Evolutionary conservation across 257 asterid species (phyloP).

Genomic region (Eucommia ulmoides): DNA sequence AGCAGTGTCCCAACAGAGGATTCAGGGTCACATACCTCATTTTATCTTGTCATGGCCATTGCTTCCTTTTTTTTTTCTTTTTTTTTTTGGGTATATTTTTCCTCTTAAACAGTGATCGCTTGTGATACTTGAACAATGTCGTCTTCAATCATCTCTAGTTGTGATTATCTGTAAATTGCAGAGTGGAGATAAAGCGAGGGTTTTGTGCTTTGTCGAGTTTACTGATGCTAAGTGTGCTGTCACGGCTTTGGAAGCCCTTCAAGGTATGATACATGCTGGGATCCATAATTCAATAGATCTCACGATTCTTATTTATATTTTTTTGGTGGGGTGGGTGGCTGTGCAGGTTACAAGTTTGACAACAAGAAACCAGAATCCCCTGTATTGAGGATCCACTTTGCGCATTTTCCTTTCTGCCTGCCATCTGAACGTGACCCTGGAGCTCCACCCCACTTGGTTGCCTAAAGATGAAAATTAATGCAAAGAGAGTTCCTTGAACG

Average conservation of each 20-base stretch:
- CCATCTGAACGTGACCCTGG: slow-evolving; percentile 42
- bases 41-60: neutral
- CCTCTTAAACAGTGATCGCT: neutral
- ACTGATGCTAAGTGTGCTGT: slow-evolving; percentile 59
- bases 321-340: no score
- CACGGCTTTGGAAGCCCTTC: slow-evolving; percentile 71
- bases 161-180: slow-evolving; percentile 15
- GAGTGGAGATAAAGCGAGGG: slow-evolving; percentile 72
- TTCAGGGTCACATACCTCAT: neutral
- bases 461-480: no score
- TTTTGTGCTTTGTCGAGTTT: slow-evolving; percentile 72
- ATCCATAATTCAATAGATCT: neutral
- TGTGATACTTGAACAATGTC: neutral
- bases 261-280: slow-evolving; percentile 28
- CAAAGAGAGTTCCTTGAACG: no score
- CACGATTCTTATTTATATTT: neutral
- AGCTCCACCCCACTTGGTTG: no score
- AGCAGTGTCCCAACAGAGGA: neutral
- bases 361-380: slow-evolving; percentile 54
- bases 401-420: slow-evolving; percentile 53
- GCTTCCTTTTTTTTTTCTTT: neutral
- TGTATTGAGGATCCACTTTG: slow-evolving; percentile 34
- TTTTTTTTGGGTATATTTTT: no score
- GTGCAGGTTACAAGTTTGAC: slow-evolving; percentile 62
- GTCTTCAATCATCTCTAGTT: neutral